Percentiles rank a stretch among this genome's conserved stretches.
Conservation (phyloP, 2,329 filamentous ascomycete species). For the Cladophialophora chaetospira region DNA sequence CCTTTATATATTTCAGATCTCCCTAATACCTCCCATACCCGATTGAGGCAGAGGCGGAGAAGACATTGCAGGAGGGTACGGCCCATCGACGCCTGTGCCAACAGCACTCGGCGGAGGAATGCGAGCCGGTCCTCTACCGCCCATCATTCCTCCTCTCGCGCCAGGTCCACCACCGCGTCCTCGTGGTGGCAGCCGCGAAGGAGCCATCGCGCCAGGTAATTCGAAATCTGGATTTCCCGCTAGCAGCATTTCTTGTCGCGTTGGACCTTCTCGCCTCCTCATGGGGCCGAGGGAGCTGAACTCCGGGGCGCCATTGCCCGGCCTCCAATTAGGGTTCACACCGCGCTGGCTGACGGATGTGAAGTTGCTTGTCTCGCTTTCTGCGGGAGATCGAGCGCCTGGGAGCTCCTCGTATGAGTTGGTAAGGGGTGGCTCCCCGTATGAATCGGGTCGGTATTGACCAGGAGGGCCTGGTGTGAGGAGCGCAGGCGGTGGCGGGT, state of each 20-base stretch:
- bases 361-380: conserved; percentile 80
- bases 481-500: conserved; percentile 38
- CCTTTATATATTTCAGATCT: conserved; percentile 12
- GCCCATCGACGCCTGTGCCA: conserved; percentile 18
- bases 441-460: conserved; percentile 20
- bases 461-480: conserved; percentile 40
- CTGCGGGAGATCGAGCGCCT: conserved; percentile 68
- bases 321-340: conserved; percentile 84
- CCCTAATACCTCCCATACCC: conserved; percentile 16
- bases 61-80: conserved; percentile 24
- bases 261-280: conserved; percentile 51
- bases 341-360: conserved; percentile 88
- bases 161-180: conserved; percentile 19
- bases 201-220: conserved; percentile 53
- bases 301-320: conserved; percentile 46
- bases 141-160: conserved; percentile 22
- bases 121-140: conserved; percentile 20
- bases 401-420: conserved; percentile 64
- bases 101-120: conserved; percentile 22
- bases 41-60: conserved; percentile 1
- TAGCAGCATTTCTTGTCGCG: conserved; percentile 72
- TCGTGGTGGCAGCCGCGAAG: conserved; percentile 11
- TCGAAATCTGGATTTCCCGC: conserved; percentile 85
- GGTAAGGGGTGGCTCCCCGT: conserved; percentile 19
- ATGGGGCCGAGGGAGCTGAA: conserved; percentile 44